These are phyloP conservation scores for Tremellales sp. DNA, from an alignment of 1,284 basidiomycete species.

Conservation along the genomic window DNA sequence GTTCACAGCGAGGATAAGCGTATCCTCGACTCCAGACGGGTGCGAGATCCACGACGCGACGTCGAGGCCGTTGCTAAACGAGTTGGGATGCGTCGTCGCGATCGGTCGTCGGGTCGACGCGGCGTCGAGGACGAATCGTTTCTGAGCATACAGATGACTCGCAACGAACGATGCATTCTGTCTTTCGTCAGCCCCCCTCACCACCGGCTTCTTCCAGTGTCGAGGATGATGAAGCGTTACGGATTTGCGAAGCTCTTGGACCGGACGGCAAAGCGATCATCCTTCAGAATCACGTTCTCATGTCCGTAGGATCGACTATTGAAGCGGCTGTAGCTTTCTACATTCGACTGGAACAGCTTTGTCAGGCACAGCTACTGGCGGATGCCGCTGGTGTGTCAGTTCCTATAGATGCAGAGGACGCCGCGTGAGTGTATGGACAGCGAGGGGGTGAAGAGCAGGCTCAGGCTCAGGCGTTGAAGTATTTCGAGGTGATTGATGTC, in stretches of 20 bases:
- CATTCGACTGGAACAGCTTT: constrained; percentile 25
- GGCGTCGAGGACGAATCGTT: constrained; percentile 4
- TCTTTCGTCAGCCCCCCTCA: no score
- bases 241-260: constrained; percentile 46
- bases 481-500: no score
- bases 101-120: constrained; percentile 2
- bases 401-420: no score
- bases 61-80: constrained; percentile 5
- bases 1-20: constrained; percentile 3
- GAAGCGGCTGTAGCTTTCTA: constrained; percentile 33
- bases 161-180: constrained; percentile 4
- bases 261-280: constrained; percentile 40
- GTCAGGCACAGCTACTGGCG: constrained; percentile 30
- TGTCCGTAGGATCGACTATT: constrained; percentile 22
- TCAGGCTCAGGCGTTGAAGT: no score
- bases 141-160: background rate
- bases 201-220: no score
- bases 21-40: constrained; percentile 1
- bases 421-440: no score
- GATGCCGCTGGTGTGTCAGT: constrained; percentile 23
- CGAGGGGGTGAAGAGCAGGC: no score
- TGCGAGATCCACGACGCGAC: constrained; percentile 4
- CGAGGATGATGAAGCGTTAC: constrained; percentile 45
- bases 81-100: background rate
- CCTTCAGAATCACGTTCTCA: constrained; percentile 42